phyloP scores from a whole-genome alignment of 257 asterid species.

The Solanum ossicruentum region DNA sequence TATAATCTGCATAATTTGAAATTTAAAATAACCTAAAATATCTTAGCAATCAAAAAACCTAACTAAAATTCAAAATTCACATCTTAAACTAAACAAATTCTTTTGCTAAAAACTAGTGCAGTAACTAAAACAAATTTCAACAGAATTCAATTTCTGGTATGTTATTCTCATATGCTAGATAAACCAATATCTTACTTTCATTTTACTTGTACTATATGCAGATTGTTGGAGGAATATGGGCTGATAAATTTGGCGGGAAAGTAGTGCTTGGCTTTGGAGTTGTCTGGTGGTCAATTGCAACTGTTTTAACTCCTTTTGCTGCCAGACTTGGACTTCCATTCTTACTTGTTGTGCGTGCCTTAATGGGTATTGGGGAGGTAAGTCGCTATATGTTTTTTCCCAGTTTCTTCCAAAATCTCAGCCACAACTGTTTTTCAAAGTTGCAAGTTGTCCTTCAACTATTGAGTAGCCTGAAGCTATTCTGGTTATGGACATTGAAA shows the following conservation, averaged over 20 bases:
- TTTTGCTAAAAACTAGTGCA: too few species aligned
- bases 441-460: not conserved
- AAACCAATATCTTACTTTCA: not conserved
- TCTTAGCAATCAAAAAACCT: too few species aligned
- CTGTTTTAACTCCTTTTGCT: slow-evolving; percentile 93
- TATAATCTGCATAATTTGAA: too few species aligned
- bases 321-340: slow-evolving; percentile 85
- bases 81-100: too few species aligned
- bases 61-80: too few species aligned
- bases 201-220: slow-evolving; percentile 3
- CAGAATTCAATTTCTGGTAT: not conserved
- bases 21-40: too few species aligned
- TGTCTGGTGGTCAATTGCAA: slow-evolving; percentile 98
- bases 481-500: not conserved
- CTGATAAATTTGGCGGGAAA: slow-evolving; percentile 95
- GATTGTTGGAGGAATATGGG: slow-evolving; percentile 99
- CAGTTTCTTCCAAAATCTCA: not conserved
- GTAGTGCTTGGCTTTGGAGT: slow-evolving; percentile 94
- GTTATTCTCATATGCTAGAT: not conserved
- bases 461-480: not conserved
- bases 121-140: too few species aligned
- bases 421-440: not conserved
- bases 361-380: slow-evolving; percentile 99
- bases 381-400: slow-evolving; percentile 10
- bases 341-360: slow-evolving; percentile 82